These are phyloP conservation scores for Malus sylvestris DNA, from an alignment of 306 rosid genomes.

Conservation along the genomic window DNA sequence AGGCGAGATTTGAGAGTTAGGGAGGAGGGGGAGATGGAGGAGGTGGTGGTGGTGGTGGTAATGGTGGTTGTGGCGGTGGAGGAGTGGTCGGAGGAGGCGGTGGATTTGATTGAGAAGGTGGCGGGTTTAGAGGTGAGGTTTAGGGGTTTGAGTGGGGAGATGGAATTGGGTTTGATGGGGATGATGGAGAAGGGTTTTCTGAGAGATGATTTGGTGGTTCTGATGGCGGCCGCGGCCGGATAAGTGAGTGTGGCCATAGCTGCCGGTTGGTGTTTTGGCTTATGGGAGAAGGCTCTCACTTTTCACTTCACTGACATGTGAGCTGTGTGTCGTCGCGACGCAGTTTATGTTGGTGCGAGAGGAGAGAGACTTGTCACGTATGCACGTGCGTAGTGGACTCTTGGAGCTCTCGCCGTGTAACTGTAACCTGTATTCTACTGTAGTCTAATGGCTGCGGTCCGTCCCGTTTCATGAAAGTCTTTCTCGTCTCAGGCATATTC, in stretches of 20 bases:
- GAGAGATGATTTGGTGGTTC: not conserved
- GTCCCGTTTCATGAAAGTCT: not conserved
- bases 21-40: not conserved
- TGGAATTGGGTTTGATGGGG: not conserved
- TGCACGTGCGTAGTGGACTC: not conserved
- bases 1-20: slow-evolving; percentile 57
- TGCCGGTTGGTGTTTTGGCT: not conserved
- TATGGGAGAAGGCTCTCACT: not conserved
- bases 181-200: not conserved
- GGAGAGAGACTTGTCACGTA: not conserved
- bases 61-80: not conserved
- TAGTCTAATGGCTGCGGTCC: not conserved
- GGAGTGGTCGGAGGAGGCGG: slow-evolving; percentile 15
- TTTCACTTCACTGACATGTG: not conserved
- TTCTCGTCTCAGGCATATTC: not conserved
- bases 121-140: slow-evolving; percentile 4
- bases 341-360: not conserved
- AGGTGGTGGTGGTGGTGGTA: not conserved
- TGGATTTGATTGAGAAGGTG: slow-evolving; percentile 29
- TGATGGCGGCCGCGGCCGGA: not conserved
- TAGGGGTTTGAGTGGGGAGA: slow-evolving; percentile 25
- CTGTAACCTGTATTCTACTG: not conserved
- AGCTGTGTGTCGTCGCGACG: not conserved
- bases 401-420: not conserved
- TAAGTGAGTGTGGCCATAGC: slow-evolving; percentile 10